Evolutionary conservation across 352 stramenopile genomes (phyloP).

Genomic region (Pythium phragmiticola): DNA sequence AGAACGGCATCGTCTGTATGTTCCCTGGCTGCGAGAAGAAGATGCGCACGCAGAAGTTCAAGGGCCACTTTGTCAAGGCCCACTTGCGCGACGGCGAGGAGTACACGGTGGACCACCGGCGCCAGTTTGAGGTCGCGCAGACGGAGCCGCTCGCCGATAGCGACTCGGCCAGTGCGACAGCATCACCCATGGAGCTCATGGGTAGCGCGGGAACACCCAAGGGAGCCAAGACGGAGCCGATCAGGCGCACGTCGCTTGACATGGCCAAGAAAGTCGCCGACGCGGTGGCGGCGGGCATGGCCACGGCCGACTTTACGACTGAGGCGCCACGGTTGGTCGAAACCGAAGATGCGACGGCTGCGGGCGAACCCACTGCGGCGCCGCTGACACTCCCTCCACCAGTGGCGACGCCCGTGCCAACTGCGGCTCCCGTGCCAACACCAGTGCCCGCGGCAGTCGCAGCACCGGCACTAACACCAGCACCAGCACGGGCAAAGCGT

Average conservation of each 20-base stretch:
- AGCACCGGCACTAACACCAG: not conserved
- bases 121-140: slow-evolving; percentile 73
- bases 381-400: not conserved
- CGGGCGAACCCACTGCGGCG: not conserved
- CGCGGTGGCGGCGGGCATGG: slow-evolving; percentile 10
- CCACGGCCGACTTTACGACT: slow-evolving; percentile 6
- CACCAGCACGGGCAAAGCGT: slow-evolving; percentile 21
- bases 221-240: slow-evolving; percentile 20
- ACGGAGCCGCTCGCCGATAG: slow-evolving; percentile 44
- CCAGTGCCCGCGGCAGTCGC: not conserved
- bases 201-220: slow-evolving; percentile 15
- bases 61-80: slow-evolving; percentile 77
- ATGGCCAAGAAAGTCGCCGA: slow-evolving; percentile 23
- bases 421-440: not conserved
- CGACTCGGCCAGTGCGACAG: slow-evolving; percentile 23
- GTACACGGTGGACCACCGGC: slow-evolving; percentile 76
- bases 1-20: slow-evolving; percentile 85
- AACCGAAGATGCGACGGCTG: not conserved
- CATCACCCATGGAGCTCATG: slow-evolving; percentile 26
- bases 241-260: slow-evolving; percentile 21
- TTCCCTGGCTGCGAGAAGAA: slow-evolving; percentile 79
- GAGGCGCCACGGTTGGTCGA: slow-evolving; percentile 12
- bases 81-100: slow-evolving; percentile 75
- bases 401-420: not conserved
- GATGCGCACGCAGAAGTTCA: slow-evolving; percentile 89